Base-by-base conservation (phyloP, 768 basidiomycete genomes). In the Pisolithus tinctorius region DNA sequence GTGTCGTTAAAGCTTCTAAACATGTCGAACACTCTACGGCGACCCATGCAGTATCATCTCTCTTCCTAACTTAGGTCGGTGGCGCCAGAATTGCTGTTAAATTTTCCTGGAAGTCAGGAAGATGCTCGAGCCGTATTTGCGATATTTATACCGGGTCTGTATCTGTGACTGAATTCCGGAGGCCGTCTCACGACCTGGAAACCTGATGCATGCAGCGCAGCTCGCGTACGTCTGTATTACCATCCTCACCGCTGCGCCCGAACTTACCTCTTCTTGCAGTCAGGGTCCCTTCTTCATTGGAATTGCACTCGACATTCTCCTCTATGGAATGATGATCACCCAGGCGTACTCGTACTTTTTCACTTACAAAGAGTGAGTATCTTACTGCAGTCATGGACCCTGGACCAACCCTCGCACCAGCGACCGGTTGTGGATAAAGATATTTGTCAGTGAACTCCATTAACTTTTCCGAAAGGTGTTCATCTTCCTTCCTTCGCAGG, bases 281-380 rank as follows among this genome's bases (percentile, higher is more conserved):
- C 74, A 76, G 58, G 75, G 76, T 26, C 75, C 75, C 11, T 74
- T 78, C 63, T 67, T 78, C 55, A 71, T 79, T 41, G 77, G 75
- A n/a, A 68, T 72, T 49, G 58, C 70, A 13, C 58, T 78, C 62
- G 78, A 78, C 52, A 59, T 77, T 20, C 48, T 76, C 13, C 66
- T 79, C 9, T 76, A 74, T 52, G 77, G 76, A 2, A 73, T 79
- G 41, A 77, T 77, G 72, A 70, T 75, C 44, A 71, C 70, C 0
- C 76, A 80, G 57, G 66, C 72, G 6, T 77, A 75, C 54, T 45
- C 79, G 6, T 78, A 79, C 57, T 73, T 65, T 56, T 69, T 66
- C 34, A 65, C 69, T 4, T 72, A 67, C 58, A 71, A 71, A 52
- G 55, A 53, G 75, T 73, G 30, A 47, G 61, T 11, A 8, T 31